A percentile compares a stretch with the other conserved stretches of the same genome.
phyloP scores from a whole-genome alignment of 2,329 filamentous ascomycete species.

The Camillea tinctor region DNA sequence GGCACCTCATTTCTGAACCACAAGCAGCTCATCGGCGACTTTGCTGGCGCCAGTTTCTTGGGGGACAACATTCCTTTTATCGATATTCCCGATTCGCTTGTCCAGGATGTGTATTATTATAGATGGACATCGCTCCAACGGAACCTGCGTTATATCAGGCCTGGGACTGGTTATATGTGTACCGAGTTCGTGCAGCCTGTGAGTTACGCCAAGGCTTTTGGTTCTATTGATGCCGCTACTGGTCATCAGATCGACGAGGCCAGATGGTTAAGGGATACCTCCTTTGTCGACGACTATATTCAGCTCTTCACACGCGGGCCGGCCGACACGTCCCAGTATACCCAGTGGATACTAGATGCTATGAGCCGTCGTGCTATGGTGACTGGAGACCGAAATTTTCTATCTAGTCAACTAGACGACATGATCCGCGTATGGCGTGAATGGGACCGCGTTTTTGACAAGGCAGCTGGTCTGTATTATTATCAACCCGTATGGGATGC shows the following conservation, averaged over 20 bases:
- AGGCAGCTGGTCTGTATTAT: constrained; percentile 39
- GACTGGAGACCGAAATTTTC: constrained; percentile 37
- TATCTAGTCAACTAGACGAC: constrained; percentile 39
- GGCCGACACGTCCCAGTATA: constrained; percentile 37
- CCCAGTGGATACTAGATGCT: constrained; percentile 37
- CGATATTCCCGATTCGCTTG: constrained; percentile 39
- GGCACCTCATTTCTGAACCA: constrained; percentile 30
- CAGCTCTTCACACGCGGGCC: constrained; percentile 37
- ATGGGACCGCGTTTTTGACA: constrained; percentile 39
- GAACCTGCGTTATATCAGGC: constrained; percentile 39
- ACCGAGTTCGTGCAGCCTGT: constrained; percentile 45
- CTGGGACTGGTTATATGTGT: constrained; percentile 40
- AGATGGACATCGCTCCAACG: constrained; percentile 41
- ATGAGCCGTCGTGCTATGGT: constrained; percentile 36
- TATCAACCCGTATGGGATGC: constrained; percentile 43
- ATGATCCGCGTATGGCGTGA: constrained; percentile 38
- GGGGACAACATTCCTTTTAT: constrained; percentile 42
- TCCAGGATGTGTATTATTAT: constrained; percentile 47
- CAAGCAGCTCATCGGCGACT: constrained; percentile 22
- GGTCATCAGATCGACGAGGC: constrained; percentile 39
- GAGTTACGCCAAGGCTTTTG: constrained; percentile 33
- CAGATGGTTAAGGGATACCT: constrained; percentile 40
- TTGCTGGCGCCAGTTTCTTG: constrained; percentile 28
- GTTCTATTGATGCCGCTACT: constrained; percentile 35
- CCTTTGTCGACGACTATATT: constrained; percentile 40